Evolutionary conservation across 257 asterid species (phyloP).

Genomic region (Petrea volubilis): DNA sequence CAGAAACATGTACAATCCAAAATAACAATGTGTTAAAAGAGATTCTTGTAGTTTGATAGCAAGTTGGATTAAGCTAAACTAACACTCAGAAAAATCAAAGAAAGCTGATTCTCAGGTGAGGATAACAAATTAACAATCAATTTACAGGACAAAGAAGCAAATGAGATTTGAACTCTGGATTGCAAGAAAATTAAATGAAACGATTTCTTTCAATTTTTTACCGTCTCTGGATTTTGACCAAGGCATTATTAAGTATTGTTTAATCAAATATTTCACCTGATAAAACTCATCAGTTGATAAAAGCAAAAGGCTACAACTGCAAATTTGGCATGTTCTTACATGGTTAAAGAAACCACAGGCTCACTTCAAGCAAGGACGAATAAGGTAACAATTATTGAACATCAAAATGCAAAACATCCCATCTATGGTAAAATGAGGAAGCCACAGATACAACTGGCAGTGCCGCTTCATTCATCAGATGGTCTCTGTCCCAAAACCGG

Average conservation of each 20-base stretch:
- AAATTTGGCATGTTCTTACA: constrained; percentile 14
- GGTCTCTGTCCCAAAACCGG: constrained; percentile 84
- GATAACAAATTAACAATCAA: background rate
- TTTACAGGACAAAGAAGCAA: background rate
- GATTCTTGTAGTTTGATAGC: too few relatives aligned
- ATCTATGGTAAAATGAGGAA: constrained; percentile 15
- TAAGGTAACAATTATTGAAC: constrained; percentile 38
- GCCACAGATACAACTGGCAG: background rate
- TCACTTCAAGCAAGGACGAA: constrained; percentile 14
- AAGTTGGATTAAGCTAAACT: too few relatives aligned
- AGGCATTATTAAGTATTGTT: background rate
- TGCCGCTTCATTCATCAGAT: constrained; percentile 57
- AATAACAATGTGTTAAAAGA: too few relatives aligned
- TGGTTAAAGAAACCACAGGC: constrained; percentile 21
- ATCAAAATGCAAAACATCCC: constrained; percentile 35
- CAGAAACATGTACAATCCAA: too few relatives aligned
- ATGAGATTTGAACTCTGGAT: background rate
- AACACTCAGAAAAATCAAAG: background rate
- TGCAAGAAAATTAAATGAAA: too few relatives aligned
- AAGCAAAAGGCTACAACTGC: constrained; percentile 21
- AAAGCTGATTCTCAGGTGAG: too few relatives aligned
- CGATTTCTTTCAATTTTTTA: too few relatives aligned
- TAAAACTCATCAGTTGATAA: constrained; percentile 5
- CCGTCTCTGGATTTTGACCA: background rate
- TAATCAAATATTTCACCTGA: constrained; percentile 20